phyloP scores from a whole-genome alignment of 441 rosid species.

The Corymbia calophylla region DNA sequence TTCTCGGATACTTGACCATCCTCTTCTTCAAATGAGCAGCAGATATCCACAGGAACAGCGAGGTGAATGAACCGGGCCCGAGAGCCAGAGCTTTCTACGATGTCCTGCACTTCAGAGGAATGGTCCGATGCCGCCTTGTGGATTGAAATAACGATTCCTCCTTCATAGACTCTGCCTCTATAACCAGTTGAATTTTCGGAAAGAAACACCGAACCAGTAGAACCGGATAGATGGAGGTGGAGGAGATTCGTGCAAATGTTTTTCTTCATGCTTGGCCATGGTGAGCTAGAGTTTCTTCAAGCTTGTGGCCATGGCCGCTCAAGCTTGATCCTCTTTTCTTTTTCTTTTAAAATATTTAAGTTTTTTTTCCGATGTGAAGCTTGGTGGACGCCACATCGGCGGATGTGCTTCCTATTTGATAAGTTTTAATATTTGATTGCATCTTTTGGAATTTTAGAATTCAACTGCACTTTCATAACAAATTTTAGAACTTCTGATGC shows the following conservation, averaged over 20 bases:
- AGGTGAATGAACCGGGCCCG: slow-evolving; percentile 38
- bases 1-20: slow-evolving; percentile 66
- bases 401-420: too few species aligned
- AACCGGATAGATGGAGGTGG: slow-evolving; percentile 50
- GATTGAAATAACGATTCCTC: slow-evolving; percentile 78
- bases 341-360: too few species aligned
- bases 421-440: background rate
- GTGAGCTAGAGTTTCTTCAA: background rate
- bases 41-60: slow-evolving; percentile 60
- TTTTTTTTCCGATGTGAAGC: background rate
- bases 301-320: too few species aligned
- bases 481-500: background rate
- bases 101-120: too few species aligned
- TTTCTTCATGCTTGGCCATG: background rate
- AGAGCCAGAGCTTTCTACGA: too few species aligned
- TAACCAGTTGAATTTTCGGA: slow-evolving; percentile 33
- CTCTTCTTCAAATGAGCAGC: slow-evolving; percentile 48
- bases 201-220: slow-evolving; percentile 81
- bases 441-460: background rate
- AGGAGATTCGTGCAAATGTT: slow-evolving; percentile 37
- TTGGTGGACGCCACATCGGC: background rate
- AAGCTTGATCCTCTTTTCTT: too few species aligned
- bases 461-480: rapidly evolving
- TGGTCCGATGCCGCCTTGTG: slow-evolving; percentile 10
- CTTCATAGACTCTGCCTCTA: slow-evolving; percentile 53